Base-by-base conservation (phyloP, 2,329 filamentous ascomycete genomes). In the Pyrenochaeta sp. region DNA sequence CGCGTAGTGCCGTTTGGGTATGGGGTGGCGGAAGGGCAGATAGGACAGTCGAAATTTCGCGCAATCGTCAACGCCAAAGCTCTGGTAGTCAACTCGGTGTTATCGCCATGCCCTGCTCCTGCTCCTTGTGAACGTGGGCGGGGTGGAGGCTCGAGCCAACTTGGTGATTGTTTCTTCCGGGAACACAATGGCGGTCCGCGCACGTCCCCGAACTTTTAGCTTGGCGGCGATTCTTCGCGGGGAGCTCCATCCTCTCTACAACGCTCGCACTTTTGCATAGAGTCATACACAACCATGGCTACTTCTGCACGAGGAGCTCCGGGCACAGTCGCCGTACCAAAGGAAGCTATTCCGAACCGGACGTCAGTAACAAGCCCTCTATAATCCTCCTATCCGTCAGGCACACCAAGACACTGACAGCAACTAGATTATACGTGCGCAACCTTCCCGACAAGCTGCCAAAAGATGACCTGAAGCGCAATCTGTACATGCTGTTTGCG, bases 401-500 rank as follows among this genome's bases (percentile, higher is more conserved):
- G 23, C 14, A 11, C 15, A 33, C 27, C 43, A 36, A 64, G 61
- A 29, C 54, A 10, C 58, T 67, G 32, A 67, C 47, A 14, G 10
- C 46, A 27, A 23, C 21, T 68, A 96, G 91, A 9, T 85, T 99
- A 60, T 99, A 98, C 74, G 84, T 96, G 67, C 90, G 87, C 46
- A 97, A 97, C 69, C 84, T 99, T 2, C 92, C 91, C 18, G 86
- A 92, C 57, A 97, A 97, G 79, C 86, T 98, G 59, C 90, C 90
- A 70, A 99, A 98, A 76, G 82, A 86, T 56, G 93, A 98, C 74
- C 79, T 99, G 36, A 88, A 92, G 68, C 89, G 91, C 40, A 89
- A 90, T 4, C 84, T 99, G 27, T 99, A 99, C 79, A 90, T 92
- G 76, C 85, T 98, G 11, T 98, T 98, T 76, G 92, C 92, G 10